These are phyloP conservation scores for Helianthus tuberosus DNA, from an alignment of 129 eudicot genomes.

Conservation along the genomic window DNA sequence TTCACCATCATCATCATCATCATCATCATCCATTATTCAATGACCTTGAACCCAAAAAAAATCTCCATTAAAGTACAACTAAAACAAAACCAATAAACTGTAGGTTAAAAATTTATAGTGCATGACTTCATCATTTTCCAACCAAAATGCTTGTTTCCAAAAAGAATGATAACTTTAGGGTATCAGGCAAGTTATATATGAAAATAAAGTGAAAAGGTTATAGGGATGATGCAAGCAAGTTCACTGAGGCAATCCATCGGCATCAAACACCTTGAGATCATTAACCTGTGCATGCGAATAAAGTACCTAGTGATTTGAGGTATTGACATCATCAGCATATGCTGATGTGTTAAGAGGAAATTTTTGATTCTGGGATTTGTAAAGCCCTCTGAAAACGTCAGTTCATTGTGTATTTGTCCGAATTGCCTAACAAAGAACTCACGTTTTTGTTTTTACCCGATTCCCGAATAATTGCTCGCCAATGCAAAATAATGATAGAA, in stretches of 20 bases:
- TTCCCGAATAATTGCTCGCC: too few relatives aligned
- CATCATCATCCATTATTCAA: slow-evolving; percentile 22
- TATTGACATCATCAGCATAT: slow-evolving; percentile 34
- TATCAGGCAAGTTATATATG: slow-evolving; percentile 20
- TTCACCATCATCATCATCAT: slow-evolving; percentile 26
- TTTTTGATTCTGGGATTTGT: slow-evolving; percentile 8
- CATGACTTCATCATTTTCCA: slow-evolving; percentile 45
- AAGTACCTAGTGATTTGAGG: slow-evolving; percentile 26
- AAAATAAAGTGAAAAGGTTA: slow-evolving; percentile 35
- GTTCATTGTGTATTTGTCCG: neutral
- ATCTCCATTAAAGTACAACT: slow-evolving; percentile 25
- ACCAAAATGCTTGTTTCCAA: slow-evolving; percentile 32
- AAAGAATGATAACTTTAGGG: slow-evolving; percentile 19
- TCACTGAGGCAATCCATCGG: slow-evolving; percentile 28
- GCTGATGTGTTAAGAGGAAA: neutral
- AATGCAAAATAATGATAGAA: too few relatives aligned
- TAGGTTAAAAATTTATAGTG: slow-evolving; percentile 7
- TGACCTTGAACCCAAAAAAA: slow-evolving; percentile 26
- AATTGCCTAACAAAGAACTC: too few relatives aligned
- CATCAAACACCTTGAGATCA: slow-evolving; percentile 27
- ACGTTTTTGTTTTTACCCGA: too few relatives aligned
- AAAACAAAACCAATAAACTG: slow-evolving; percentile 4
- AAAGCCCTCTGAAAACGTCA: slow-evolving; percentile 1
- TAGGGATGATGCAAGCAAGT: slow-evolving; percentile 32
- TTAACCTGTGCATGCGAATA: slow-evolving; percentile 32